Conservation (phyloP, 495 filamentous ascomycete genomes). For the Penicillium parvum region DNA sequence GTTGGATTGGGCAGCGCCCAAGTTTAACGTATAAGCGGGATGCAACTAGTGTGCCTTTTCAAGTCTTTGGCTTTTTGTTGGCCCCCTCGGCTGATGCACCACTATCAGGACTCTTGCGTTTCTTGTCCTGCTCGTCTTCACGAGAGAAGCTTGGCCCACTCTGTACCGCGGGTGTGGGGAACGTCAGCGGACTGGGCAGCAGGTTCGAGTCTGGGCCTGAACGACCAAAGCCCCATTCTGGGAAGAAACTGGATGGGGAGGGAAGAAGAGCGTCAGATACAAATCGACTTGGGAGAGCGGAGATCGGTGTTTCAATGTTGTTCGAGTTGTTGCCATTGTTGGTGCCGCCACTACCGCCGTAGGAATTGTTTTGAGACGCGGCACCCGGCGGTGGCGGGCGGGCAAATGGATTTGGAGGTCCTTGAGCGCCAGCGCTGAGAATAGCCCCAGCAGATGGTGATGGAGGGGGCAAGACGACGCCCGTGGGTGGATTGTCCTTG, state of each 20-base stretch:
- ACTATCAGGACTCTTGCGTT: conserved; percentile 51
- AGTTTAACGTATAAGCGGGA: too few species aligned
- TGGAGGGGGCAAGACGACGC: conserved; percentile 84
- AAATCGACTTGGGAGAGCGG: conserved; percentile 90
- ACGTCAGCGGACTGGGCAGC: conserved; percentile 85
- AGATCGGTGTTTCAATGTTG: conserved; percentile 93
- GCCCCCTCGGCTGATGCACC: conserved; percentile 35
- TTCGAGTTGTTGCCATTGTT: conserved; percentile 59
- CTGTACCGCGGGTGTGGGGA: conserved; percentile 77
- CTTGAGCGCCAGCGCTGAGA: conserved; percentile 84
- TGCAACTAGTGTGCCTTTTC: too few species aligned
- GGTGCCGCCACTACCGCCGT: conserved; percentile 58
- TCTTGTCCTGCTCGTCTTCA: conserved; percentile 50
- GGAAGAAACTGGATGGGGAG: conserved; percentile 85
- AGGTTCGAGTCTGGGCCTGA: conserved; percentile 67
- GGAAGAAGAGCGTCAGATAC: conserved; percentile 79
- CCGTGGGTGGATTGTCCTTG: conserved; percentile 56
- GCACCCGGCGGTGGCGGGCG: conserved; percentile 62
- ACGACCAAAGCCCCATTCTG: conserved; percentile 76
- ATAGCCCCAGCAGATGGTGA: conserved; percentile 84
- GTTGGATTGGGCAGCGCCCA: background rate
- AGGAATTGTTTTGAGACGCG: conserved; percentile 37
- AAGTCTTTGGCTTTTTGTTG: conserved; percentile 49
- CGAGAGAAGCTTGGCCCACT: conserved; percentile 66
- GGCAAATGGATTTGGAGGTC: conserved; percentile 94